These are phyloP conservation scores for Krasilnikovozyma curviuscula DNA, from an alignment of 768 basidiomycete species.

Conservation along the genomic window DNA sequence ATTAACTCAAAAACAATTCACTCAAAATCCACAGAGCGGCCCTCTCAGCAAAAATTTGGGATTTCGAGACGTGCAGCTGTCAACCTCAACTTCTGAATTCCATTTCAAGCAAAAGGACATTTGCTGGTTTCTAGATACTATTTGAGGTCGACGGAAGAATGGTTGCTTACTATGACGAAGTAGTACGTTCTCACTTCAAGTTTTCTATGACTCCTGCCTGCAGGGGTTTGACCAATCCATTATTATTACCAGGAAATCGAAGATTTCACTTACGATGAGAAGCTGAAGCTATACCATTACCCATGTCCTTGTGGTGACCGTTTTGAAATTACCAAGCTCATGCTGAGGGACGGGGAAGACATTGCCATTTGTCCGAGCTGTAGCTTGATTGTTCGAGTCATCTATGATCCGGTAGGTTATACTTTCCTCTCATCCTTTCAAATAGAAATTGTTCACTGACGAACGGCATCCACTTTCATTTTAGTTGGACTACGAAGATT, in stretches of 20 bases:
- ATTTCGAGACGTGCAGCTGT: too few relatives aligned
- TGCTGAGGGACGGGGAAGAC: slow-evolving; percentile 77
- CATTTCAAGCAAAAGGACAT: too few relatives aligned
- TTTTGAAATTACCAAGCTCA: slow-evolving; percentile 76
- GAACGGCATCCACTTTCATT: neutral
- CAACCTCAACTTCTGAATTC: too few relatives aligned
- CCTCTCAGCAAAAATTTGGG: too few relatives aligned
- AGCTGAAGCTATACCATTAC: slow-evolving; percentile 72
- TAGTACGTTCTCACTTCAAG: too few relatives aligned
- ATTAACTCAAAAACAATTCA: too few relatives aligned
- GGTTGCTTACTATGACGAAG: too few relatives aligned
- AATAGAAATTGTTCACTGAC: neutral
- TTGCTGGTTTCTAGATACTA: too few relatives aligned
- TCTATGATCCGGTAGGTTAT: slow-evolving; percentile 74
- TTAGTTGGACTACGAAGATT: slow-evolving; percentile 12
- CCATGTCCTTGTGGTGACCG: slow-evolving; percentile 96
- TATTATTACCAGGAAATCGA: slow-evolving; percentile 95
- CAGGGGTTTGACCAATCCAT: too few relatives aligned
- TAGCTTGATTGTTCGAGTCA: slow-evolving; percentile 72
- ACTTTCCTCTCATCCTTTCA: neutral
- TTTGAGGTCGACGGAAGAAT: too few relatives aligned
- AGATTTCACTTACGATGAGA: slow-evolving; percentile 76
- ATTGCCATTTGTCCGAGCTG: slow-evolving; percentile 93
- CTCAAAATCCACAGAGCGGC: too few relatives aligned
- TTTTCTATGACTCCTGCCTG: too few relatives aligned